Base-by-base conservation (phyloP, 805 yeast genomes). In the Teunomyces panamensis region DNA sequence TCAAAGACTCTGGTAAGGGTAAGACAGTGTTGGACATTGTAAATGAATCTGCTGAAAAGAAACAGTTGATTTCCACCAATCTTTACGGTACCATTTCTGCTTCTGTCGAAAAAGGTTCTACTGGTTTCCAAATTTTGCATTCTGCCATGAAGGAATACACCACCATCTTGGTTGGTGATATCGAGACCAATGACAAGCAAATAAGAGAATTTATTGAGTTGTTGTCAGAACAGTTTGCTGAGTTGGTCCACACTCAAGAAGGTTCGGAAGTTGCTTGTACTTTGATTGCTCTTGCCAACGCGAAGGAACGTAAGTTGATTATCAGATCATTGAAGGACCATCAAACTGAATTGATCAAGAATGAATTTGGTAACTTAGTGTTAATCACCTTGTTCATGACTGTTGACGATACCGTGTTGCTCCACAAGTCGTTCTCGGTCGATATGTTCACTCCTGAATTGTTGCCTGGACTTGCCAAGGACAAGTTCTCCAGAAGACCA, bases 61-160 rank as follows among this genome's bases (percentile, higher is more conserved):
- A 87, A 65, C 84, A 77, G 47, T 75, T 86, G 52, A 81, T 92
- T 52, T 76, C 89, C 58, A 76, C 79, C 56, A 92, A 92, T 67
- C 76, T 92, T 65, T 75, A 74, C 53, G 89, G 88, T 50, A 89
- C 96, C 8, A 89, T 92, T 52, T 83, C 85, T 30, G 91, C 96
- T 2, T 86, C 97, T 5, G 94, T 92, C 43, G 92, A 86, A 64
- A 92, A 92, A 69, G 98, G 98, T 5, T 89, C 97, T 2, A 86
- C 96, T 24, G 98, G 98, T 34, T 92, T 92, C 78, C 96, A 90
- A 65, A 86, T 92, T 55, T 79, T 92, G 64, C 98, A 92, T 67
- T 96, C 97, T 33, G 97, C 96, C 44, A 89, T 92, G 96, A 84
- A 78, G 63, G 97, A 92, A 65, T 89, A 87, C 60, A 79, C 83